Percentiles rank a stretch among this genome's conserved stretches.
Conservation (phyloP, 768 basidiomycete genomes). For the Infundibulicybe gibba region DNA sequence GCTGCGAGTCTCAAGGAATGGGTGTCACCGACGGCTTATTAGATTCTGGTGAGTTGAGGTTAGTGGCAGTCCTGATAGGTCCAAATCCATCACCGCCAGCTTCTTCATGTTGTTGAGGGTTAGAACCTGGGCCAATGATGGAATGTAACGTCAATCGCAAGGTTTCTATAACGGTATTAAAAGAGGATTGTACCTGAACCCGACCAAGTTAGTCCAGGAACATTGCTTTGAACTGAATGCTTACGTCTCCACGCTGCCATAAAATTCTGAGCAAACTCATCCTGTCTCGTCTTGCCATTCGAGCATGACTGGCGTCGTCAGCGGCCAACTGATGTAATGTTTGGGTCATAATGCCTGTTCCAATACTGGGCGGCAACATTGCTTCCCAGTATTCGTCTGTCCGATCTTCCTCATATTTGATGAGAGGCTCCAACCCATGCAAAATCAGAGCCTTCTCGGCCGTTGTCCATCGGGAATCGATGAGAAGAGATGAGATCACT, state of each 20-base stretch:
- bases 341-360: slow-evolving; percentile 64
- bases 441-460: slow-evolving; percentile 66
- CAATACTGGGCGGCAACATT: slow-evolving; percentile 37
- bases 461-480: slow-evolving; percentile 48
- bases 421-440: slow-evolving; percentile 62
- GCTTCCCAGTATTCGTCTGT: slow-evolving; percentile 36
- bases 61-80: slow-evolving; percentile 40
- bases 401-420: slow-evolving; percentile 30
- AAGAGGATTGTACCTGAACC: slow-evolving; percentile 45
- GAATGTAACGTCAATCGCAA: slow-evolving; percentile 40
- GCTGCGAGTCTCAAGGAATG: slow-evolving; percentile 31
- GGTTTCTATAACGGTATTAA: slow-evolving; percentile 18
- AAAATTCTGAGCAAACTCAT: slow-evolving; percentile 49
- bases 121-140: slow-evolving; percentile 24
- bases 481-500: slow-evolving; percentile 31
- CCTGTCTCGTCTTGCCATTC: slow-evolving; percentile 16
- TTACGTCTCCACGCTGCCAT: slow-evolving; percentile 70
- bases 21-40: slow-evolving; percentile 20
- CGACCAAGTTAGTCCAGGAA: slow-evolving; percentile 17
- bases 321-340: slow-evolving; percentile 34
- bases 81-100: slow-evolving; percentile 58
- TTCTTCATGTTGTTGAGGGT: slow-evolving; percentile 22
- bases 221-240: slow-evolving; percentile 15
- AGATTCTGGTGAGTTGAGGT: slow-evolving; percentile 22
- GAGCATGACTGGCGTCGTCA: slow-evolving; percentile 6